These are phyloP conservation scores for Aspergillus avenaceus DNA, from an alignment of 495 filamentous ascomycete genomes.

Conservation along the genomic window DNA sequence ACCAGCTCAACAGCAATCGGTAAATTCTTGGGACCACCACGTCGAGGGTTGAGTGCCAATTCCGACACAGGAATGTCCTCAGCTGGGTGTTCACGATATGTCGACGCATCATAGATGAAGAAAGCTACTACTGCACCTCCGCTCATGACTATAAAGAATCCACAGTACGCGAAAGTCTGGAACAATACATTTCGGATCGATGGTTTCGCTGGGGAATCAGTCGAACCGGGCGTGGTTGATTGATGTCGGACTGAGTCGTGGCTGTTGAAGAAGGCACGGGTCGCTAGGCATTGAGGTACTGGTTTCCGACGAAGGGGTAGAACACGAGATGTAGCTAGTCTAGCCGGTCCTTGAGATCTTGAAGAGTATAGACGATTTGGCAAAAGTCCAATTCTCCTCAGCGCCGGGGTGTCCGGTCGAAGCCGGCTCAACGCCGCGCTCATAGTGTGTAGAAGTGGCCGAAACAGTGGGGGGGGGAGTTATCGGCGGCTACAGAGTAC, in stretches of 20 bases:
- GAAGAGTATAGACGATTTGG: conserved; percentile 19
- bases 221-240: conserved; percentile 19
- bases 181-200: conserved; percentile 24
- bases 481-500: background rate
- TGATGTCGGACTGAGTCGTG: conserved; percentile 24
- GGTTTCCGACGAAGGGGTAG: conserved; percentile 21
- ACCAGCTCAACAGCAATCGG: conserved; percentile 84
- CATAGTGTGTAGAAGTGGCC: conserved; percentile 21
- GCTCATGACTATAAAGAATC: conserved; percentile 53
- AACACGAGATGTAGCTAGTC: conserved; percentile 15
- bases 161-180: conserved; percentile 51
- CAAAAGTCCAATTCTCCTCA: conserved; percentile 28
- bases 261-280: conserved; percentile 21
- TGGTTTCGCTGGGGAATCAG: conserved; percentile 10
- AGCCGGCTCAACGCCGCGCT: conserved; percentile 36
- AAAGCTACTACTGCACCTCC: conserved; percentile 65
- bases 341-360: conserved; percentile 5
- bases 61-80: conserved; percentile 79
- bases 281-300: conserved; percentile 21
- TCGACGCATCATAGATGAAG: conserved; percentile 92
- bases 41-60: conserved; percentile 72
- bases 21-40: conserved; percentile 92
- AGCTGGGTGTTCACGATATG: conserved; percentile 67
- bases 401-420: conserved; percentile 28
- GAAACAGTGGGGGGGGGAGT: too few relatives aligned